Evolutionary conservation across 148 eudicot genomes (phyloP).

Genomic region (Mesembryanthemum crystallinum): DNA sequence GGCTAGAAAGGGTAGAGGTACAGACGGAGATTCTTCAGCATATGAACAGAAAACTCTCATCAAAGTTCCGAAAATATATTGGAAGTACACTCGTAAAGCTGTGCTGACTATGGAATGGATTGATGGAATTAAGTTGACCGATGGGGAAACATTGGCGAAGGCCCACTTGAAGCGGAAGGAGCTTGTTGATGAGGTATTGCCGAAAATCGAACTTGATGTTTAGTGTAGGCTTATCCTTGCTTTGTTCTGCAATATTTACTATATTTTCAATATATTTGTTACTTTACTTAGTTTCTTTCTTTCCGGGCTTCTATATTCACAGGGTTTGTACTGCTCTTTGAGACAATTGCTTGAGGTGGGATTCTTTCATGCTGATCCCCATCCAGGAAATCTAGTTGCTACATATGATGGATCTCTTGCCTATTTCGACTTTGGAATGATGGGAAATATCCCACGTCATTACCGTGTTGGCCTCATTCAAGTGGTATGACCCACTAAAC

Average conservation of each 20-base stretch:
- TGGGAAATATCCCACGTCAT: conserved; percentile 98
- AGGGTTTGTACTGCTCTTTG: conserved; percentile 92
- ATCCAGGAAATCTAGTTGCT: conserved; percentile 98
- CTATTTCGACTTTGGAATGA: conserved; percentile 98
- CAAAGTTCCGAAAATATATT: conserved; percentile 87
- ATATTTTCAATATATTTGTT: not conserved
- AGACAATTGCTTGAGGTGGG: conserved; percentile 98
- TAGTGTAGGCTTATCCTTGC: not conserved
- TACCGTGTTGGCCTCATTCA: conserved; percentile 92
- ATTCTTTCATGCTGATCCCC: conserved; percentile 98
- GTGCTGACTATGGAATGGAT: conserved; percentile 99
- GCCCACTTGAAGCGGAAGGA: conserved; percentile 64
- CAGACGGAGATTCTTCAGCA: conserved; percentile 23
- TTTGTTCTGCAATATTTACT: not conserved
- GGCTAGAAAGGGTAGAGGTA: conserved; percentile 28
- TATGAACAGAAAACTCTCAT: conserved; percentile 40
- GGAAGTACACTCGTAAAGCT: conserved; percentile 82
- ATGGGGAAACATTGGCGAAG: conserved; percentile 54
- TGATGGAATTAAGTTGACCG: conserved; percentile 90
- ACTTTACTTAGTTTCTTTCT: conserved; percentile 4
- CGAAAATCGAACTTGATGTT: not conserved
- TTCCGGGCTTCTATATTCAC: conserved; percentile 1
- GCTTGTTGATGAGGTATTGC: conserved; percentile 82
- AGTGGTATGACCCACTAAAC: conserved; percentile 53
- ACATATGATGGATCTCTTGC: conserved; percentile 80